Evolutionary conservation across 2,329 filamentous ascomycete genomes (phyloP).

Genomic region (Phaeosphaeria sp.): DNA sequence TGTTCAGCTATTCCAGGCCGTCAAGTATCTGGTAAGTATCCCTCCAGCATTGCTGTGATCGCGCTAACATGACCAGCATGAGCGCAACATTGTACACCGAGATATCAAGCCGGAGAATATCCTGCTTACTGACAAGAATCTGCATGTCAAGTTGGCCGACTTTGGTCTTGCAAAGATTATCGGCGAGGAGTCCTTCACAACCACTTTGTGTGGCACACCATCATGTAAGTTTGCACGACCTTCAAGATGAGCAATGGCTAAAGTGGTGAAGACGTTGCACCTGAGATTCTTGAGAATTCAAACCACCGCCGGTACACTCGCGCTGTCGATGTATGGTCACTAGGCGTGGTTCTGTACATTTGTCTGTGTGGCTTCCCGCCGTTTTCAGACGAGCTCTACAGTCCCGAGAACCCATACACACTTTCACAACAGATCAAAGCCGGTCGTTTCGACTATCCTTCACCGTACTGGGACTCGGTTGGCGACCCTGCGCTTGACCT

Average conservation of each 20-base stretch:
- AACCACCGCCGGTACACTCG: conserved; percentile 88
- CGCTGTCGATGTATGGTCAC: conserved; percentile 94
- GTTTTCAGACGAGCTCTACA: conserved; percentile 92
- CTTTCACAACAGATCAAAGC: conserved; percentile 88
- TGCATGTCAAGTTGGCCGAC: conserved; percentile 91
- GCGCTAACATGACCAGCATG: conserved; percentile 69
- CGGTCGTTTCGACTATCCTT: conserved; percentile 91
- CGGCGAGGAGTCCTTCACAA: conserved; percentile 97
- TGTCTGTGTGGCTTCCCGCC: conserved; percentile 96
- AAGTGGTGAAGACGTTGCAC: conserved; percentile 73
- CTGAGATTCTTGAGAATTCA: conserved; percentile 86
- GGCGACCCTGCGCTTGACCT: conserved; percentile 88
- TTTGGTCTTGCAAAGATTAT: conserved; percentile 99
- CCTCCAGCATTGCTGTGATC: background rate
- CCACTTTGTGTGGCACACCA: conserved; percentile 92
- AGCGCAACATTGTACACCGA: conserved; percentile 94
- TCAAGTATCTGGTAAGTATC: conserved; percentile 86
- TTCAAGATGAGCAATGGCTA: conserved; percentile 12
- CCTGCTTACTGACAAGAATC: conserved; percentile 80
- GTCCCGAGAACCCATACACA: conserved; percentile 80
- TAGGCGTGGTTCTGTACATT: conserved; percentile 98
- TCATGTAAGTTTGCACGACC: conserved; percentile 63
- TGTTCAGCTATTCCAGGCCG: conserved; percentile 85
- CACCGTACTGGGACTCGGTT: conserved; percentile 92
- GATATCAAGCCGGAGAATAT: conserved; percentile 99